These are phyloP conservation scores for Aphanocladium album DNA, from an alignment of 2,329 filamentous ascomycete genomes.

Conservation along the genomic window DNA sequence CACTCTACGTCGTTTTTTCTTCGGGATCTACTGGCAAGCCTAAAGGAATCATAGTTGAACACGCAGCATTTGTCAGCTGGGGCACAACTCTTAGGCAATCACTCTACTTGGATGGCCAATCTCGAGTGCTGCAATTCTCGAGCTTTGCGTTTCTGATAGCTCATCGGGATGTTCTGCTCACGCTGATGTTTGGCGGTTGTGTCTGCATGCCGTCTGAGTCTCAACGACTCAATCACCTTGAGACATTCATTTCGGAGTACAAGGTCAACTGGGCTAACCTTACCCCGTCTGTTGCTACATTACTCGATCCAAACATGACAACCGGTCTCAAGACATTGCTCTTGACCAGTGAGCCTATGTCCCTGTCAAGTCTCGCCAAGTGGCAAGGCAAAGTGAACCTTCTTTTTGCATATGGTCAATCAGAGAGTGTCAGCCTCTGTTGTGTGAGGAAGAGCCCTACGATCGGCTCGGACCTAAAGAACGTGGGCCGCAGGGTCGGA, in stretches of 20 bases:
- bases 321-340: background rate
- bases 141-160: conserved; percentile 8
- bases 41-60: conserved; percentile 41
- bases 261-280: conserved; percentile 13
- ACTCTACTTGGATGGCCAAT: background rate
- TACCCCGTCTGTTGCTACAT: conserved; percentile 5
- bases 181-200: conserved; percentile 9
- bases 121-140: conserved; percentile 12
- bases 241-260: conserved; percentile 8
- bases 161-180: conserved; percentile 2
- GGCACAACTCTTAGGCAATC: background rate
- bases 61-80: conserved; percentile 12
- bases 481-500: conserved; percentile 9
- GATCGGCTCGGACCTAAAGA: background rate
- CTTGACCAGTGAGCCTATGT: background rate
- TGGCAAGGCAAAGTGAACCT: conserved; percentile 1
- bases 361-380: background rate
- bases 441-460: background rate
- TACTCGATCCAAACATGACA: background rate
- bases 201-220: conserved; percentile 14
- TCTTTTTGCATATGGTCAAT: background rate
- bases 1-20: conserved; percentile 42
- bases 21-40: conserved; percentile 48
- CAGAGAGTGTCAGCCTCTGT: background rate
- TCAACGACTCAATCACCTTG: conserved; percentile 8